A percentile compares a stretch with the other conserved stretches of the same genome.
phyloP scores from a whole-genome alignment of 257 asterid genomes.

The Solanum acaule region DNA sequence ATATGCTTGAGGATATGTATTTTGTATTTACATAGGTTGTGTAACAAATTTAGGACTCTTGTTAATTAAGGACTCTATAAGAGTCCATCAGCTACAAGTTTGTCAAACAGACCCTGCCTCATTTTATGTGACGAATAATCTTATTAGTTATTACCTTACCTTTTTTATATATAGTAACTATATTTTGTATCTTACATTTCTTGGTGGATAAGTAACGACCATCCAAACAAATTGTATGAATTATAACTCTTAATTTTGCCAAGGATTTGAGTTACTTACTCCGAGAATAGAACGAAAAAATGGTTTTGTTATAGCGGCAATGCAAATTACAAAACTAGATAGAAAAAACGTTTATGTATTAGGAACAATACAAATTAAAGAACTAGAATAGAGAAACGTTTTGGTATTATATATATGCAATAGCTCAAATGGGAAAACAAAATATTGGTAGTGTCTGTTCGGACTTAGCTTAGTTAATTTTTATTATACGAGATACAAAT shows the following conservation, averaged over 20 bases:
- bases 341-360: not conserved
- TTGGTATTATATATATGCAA: not conserved
- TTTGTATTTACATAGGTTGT: not conserved
- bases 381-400: not conserved
- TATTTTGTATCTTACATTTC: too few relatives aligned
- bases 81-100: too few relatives aligned
- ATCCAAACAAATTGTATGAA: not conserved
- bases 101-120: too few relatives aligned
- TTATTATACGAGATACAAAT: not conserved
- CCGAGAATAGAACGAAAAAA: not conserved
- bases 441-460: not conserved
- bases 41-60: not conserved
- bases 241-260: not conserved
- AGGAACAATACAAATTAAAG: not conserved
- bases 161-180: too few relatives aligned
- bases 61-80: not conserved
- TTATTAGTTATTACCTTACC: too few relatives aligned
- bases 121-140: too few relatives aligned
- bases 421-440: not conserved
- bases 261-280: not conserved
- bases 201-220: not conserved
- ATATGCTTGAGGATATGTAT: not conserved
- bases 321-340: not conserved
- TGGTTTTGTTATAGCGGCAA: not conserved
- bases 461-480: not conserved